Conservation (phyloP, 768 basidiomycete genomes). For the Termitomyces sp. region DNA sequence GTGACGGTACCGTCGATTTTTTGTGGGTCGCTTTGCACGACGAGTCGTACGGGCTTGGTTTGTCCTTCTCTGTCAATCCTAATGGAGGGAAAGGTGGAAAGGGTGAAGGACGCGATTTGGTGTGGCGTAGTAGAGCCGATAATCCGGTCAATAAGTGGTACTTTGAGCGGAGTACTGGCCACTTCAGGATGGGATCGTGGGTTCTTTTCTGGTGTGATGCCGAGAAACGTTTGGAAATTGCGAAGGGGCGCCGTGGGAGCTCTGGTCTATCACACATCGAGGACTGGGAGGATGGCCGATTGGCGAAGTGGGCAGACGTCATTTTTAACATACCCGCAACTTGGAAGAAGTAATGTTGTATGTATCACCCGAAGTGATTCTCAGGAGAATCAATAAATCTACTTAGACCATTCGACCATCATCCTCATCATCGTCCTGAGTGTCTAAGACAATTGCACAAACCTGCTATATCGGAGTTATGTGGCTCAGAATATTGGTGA, state of each 20-base stretch:
- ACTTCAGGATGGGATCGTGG: conserved; percentile 82
- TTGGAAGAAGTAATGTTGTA: conserved; percentile 46
- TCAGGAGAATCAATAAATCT: neutral
- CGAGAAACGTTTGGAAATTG: conserved; percentile 74
- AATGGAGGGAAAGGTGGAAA: conserved; percentile 89
- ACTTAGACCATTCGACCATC: neutral
- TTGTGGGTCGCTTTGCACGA: conserved; percentile 98
- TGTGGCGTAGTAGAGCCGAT: conserved; percentile 90
- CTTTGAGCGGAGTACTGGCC: conserved; percentile 92
- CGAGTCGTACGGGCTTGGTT: conserved; percentile 94
- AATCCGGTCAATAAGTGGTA: conserved; percentile 99
- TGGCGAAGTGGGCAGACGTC: conserved; percentile 62
- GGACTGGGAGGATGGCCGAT: conserved; percentile 68
- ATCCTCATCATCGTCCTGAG: neutral
- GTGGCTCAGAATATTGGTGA: neutral
- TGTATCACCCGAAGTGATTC: neutral
- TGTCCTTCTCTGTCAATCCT: conserved; percentile 90
- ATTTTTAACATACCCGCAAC: conserved; percentile 70
- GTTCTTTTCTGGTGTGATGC: conserved; percentile 98
- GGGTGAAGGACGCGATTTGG: conserved; percentile 89
- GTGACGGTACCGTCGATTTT: conserved; percentile 98
- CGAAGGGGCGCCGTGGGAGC: conserved; percentile 58
- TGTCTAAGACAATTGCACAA: neutral
- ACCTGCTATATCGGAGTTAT: neutral
- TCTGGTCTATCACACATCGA: conserved; percentile 68